Percentiles rank a stretch among this genome's conserved stretches.
These are phyloP conservation scores for Durusdinium trenchii DNA, from an alignment of 73 alveolate species.

Conservation along the genomic window DNA sequence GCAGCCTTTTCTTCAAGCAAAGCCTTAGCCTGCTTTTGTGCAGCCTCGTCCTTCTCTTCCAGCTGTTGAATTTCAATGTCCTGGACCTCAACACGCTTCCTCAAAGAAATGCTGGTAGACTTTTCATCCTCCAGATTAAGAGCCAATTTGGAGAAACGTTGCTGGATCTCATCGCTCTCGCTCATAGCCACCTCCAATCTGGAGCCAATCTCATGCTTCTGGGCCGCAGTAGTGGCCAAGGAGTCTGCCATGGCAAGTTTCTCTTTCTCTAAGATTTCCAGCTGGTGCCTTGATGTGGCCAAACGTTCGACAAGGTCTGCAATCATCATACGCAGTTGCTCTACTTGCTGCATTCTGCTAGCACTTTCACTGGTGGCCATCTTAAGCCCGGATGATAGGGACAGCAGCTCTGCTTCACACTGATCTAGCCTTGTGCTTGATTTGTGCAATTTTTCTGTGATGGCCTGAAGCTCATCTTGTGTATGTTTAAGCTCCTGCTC, in stretches of 20 bases:
- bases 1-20: neutral
- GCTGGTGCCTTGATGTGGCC: slow-evolving; percentile 7
- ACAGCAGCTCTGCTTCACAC: neutral
- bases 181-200: neutral
- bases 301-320: slow-evolving; percentile 36
- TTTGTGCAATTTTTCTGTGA: neutral
- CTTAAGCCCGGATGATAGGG: slow-evolving; percentile 10
- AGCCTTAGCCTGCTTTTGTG: neutral
- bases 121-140: neutral
- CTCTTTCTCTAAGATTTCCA: slow-evolving; percentile 38
- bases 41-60: neutral
- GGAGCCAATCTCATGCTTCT: neutral
- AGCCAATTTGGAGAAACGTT: neutral
- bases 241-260: neutral
- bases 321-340: slow-evolving; percentile 12
- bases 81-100: slow-evolving; percentile 1
- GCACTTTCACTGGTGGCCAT: slow-evolving; percentile 25
- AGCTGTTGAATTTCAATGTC: neutral
- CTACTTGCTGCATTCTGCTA: slow-evolving; percentile 9
- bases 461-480: neutral
- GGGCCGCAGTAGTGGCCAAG: neutral
- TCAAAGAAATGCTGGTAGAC: neutral
- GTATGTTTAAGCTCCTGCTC: neutral
- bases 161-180: neutral
- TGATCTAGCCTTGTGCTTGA: slow-evolving; percentile 59